These are phyloP conservation scores for Huntiella omanensis DNA, from an alignment of 2,329 filamentous ascomycete genomes.

Conservation along the genomic window DNA sequence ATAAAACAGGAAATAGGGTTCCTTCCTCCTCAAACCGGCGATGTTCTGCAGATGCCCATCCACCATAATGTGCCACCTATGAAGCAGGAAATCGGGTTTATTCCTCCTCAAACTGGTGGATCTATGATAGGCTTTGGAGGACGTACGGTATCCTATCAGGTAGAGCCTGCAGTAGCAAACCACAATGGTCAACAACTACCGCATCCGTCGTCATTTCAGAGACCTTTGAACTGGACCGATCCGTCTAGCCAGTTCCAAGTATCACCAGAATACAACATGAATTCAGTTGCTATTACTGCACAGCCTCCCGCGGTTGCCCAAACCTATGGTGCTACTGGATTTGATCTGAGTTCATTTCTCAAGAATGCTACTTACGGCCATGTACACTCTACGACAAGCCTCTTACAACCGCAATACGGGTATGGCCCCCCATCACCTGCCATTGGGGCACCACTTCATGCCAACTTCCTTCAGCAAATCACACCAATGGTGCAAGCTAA, in stretches of 20 bases:
- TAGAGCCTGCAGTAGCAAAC: not conserved
- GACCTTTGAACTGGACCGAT: not conserved
- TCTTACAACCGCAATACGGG: constrained; percentile 5
- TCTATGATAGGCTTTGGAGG: too few species aligned
- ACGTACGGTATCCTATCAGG: too few species aligned
- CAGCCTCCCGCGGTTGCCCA: too few species aligned
- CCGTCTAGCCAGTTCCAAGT: not conserved
- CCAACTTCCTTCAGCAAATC: constrained; percentile 5
- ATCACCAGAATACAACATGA: not conserved
- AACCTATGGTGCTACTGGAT: not conserved
- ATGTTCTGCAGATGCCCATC: too few species aligned
- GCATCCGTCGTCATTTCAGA: not conserved
- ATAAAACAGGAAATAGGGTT: too few species aligned
- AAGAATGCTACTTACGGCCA: not conserved
- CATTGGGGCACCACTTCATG: constrained; percentile 9
- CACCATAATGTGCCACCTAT: too few species aligned
- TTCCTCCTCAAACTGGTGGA: too few species aligned
- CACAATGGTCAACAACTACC: not conserved
- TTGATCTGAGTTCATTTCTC: constrained; percentile 1
- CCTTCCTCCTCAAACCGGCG: too few species aligned
- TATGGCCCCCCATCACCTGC: constrained; percentile 10
- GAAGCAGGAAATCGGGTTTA: too few species aligned
- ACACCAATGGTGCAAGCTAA: not conserved
- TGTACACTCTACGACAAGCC: not conserved
- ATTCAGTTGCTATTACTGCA: not conserved